Percentiles rank a stretch among this genome's conserved stretches.
Conservation (phyloP, 1,139 yeast species). For the Komagataea norvegica region DNA sequence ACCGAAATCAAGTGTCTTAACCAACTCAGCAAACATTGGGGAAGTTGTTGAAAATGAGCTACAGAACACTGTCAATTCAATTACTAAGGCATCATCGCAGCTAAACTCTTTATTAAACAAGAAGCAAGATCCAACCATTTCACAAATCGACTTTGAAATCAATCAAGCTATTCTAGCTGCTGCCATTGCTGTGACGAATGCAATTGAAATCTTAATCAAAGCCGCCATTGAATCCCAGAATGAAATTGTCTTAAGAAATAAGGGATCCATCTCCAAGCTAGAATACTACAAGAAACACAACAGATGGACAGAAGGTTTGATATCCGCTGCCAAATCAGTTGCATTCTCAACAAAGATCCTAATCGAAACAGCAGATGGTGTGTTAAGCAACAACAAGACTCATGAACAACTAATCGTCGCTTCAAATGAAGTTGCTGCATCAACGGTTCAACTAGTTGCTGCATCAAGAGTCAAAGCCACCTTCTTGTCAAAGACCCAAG, state of each 20-base stretch:
- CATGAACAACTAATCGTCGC: constrained; percentile 88
- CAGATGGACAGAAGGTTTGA: constrained; percentile 92
- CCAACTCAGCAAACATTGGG: constrained; percentile 29
- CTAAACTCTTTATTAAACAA: constrained; percentile 48
- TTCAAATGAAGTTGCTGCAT: constrained; percentile 87
- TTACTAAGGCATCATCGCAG: constrained; percentile 60
- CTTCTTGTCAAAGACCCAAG: constrained; percentile 74
- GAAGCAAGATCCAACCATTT: constrained; percentile 48
- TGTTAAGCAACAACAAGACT: constrained; percentile 54
- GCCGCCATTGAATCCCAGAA: constrained; percentile 81
- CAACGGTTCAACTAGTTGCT: constrained; percentile 90
- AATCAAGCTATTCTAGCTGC: constrained; percentile 76
- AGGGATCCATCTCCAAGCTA: constrained; percentile 61
- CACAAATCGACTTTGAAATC: constrained; percentile 61
- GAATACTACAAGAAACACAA: constrained; percentile 85
- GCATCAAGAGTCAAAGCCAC: constrained; percentile 87
- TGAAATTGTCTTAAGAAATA: constrained; percentile 73
- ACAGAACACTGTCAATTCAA: constrained; percentile 66
- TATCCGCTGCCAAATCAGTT: constrained; percentile 87
- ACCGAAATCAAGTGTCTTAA: constrained; percentile 31
- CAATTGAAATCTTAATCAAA: constrained; percentile 65
- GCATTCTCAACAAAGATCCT: constrained; percentile 79
- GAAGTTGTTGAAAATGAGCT: constrained; percentile 69
- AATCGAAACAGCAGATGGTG: constrained; percentile 85
- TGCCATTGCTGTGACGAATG: constrained; percentile 77